These are phyloP conservation scores for Ambrosiella xylebori DNA, from an alignment of 2,329 filamentous ascomycete species.

Conservation along the genomic window DNA sequence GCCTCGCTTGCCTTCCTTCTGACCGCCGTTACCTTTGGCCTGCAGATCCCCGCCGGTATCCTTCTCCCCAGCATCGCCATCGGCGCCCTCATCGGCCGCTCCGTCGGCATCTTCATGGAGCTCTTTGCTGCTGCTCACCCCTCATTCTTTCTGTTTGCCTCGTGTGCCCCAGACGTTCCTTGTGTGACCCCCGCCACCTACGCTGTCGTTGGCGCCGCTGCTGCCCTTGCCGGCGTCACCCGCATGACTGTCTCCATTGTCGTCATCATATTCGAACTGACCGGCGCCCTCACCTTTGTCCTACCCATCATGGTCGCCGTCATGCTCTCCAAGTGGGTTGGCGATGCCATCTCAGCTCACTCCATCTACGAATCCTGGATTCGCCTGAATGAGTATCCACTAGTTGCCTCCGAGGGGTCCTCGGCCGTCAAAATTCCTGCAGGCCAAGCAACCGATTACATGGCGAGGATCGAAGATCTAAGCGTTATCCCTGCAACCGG, in stretches of 20 bases:
- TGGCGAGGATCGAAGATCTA: constrained; percentile 84
- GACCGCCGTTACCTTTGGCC: constrained; percentile 74
- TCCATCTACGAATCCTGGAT: constrained; percentile 99
- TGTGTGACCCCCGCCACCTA: constrained; percentile 93
- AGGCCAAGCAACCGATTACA: constrained; percentile 69
- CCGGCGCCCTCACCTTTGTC: constrained; percentile 86
- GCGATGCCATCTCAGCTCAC: constrained; percentile 78
- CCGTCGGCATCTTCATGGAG: constrained; percentile 75
- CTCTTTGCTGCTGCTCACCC: constrained; percentile 72
- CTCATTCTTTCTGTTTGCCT: constrained; percentile 55
- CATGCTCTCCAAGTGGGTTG: constrained; percentile 97
- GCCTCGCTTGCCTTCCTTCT: constrained; percentile 72
- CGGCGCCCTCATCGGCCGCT: constrained; percentile 75
- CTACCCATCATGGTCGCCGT: constrained; percentile 98
- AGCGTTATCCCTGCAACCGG: constrained; percentile 73
- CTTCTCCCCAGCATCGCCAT: constrained; percentile 94
- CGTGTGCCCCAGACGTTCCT: constrained; percentile 68
- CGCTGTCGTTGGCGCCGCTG: constrained; percentile 87
- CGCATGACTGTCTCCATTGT: constrained; percentile 97
- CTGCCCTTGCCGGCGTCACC: constrained; percentile 83
- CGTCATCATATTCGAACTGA: constrained; percentile 98
- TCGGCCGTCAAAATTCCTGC: constrained; percentile 51
- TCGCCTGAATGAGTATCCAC: constrained; percentile 86
- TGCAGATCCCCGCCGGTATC: constrained; percentile 88
- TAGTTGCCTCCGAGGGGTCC: constrained; percentile 72